Base-by-base conservation (phyloP, 768 basidiomycete species). In the Leucocoprinus sp. region DNA sequence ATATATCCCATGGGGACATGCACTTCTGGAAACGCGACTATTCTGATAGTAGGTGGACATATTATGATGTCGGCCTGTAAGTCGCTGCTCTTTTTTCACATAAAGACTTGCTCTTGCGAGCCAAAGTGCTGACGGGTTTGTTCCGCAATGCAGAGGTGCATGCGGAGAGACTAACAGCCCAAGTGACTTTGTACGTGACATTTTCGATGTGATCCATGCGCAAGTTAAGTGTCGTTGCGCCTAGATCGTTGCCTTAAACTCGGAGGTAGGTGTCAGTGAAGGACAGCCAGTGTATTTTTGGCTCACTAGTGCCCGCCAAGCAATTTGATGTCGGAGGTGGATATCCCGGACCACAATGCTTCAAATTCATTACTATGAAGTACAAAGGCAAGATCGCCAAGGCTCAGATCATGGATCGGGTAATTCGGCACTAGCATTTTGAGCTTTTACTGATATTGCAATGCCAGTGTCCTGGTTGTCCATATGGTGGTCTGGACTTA, bases 301-400 rank as follows among this genome's bases (percentile, higher is more conserved):
- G n/a, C 21, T 9, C 3, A 26, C 11, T 4, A 31, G 6, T 15
- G 15, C 43, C 37, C 24, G 40, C 37, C 43, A 17, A 50, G 44
- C 45, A 49, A 51, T 85, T 63, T 53, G n/a, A n/a, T n/a, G n/a
- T n/a, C n/a, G 82, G 82, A 12, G 50, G 48, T 27, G 72, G 74
- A 6, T 84, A 77, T 59, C 83, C 85, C 4, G 78, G 82, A 1
- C 76, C 78, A n/a, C 42, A 78, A 31, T 91, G 89, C 61, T 72
- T 72, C 56, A 64, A 74, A 57, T 54, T 51, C 15, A 81, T 91
- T 52, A 73, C 70, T 7, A 80, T 91, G 63, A 64, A 65, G 3
- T 78, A 69, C 54, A 66, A 68, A 31, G 84, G 84, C 49, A 80
- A 78, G 57, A 73, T 74, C 1, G 64, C 78, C 8, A 49, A 45